Evolutionary conservation across 768 basidiomycete genomes (phyloP), one percentile per base, ranked within the genome.

Genomic region (Chalciporus sphaerocephalus): DNA sequence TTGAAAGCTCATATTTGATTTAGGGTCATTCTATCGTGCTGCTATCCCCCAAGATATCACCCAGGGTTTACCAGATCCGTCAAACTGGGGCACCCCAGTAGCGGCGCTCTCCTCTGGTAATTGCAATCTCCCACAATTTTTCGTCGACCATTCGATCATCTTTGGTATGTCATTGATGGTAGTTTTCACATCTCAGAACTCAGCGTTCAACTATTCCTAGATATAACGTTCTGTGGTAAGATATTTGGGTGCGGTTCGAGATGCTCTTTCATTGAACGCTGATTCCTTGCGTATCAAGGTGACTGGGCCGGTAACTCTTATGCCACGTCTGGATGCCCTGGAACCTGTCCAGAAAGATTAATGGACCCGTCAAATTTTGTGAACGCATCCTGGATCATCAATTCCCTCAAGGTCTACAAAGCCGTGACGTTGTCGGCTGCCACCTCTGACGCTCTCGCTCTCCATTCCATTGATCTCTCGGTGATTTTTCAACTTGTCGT

Each of bases 241-340:
- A 43, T 42, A 45, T 41, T 46, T 44, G n/a, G 40, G 3, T 9
- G 20, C 20, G 28, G 15, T 32, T 40, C 23, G 15, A 27, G 18
- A 6, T 16, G 27, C 20, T 25, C 40, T 40, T 47, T 30, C 12
- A 43, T 7, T 43, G n/a, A n/a, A n/a, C n/a, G 33, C 40, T 54
- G 18, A 59, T 44, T 38, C 22, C 17, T 43, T 9, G 50, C 11
- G 39, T 30, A 57, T 48, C 33, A 49, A 87, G 84, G 83, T 54
- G 87, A 88, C 65, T 89, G 87, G 88, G 88, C 88, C 13, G 87
- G 87, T 21, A 87, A 88, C 60, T 81, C 84, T 5, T 89, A 89
- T 55, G 74, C 78, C 5, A 84, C 84, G 9, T 81, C 77, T 2
- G 76, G 76, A 16, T 90, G 88, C 53, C 85, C 87, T 5, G 88